phyloP scores from a whole-genome alignment of 306 rosid species.

The Herpetospermum pedunculosum region DNA sequence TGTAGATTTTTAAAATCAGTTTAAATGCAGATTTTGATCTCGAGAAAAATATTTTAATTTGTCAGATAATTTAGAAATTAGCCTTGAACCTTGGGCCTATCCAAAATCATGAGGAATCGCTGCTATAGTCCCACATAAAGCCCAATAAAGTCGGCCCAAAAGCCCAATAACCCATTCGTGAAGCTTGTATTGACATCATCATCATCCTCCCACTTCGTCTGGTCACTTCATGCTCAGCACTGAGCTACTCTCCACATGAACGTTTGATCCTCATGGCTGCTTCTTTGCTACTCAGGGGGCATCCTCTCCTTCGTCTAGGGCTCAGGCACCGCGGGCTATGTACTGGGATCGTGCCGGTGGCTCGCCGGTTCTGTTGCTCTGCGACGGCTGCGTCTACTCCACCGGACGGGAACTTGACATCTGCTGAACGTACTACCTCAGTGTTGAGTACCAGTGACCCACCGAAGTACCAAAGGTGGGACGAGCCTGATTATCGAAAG shows the following conservation, averaged over 20 bases:
- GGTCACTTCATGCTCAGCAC: neutral
- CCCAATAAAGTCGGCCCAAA: neutral
- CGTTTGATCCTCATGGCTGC: slow-evolving; percentile 33
- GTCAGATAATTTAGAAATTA: neutral
- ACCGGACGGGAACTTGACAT: slow-evolving; percentile 18
- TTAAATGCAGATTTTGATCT: no score
- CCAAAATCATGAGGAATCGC: neutral
- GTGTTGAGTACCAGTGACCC: slow-evolving; percentile 18
- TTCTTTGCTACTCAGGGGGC: slow-evolving; percentile 28
- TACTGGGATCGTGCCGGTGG: slow-evolving; percentile 8
- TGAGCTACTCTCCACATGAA: slow-evolving; percentile 1
- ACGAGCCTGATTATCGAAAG: slow-evolving; percentile 43
- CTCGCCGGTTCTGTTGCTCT: slow-evolving; percentile 28
- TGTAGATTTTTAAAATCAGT: no score
- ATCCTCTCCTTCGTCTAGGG: slow-evolving; percentile 32
- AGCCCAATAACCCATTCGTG: neutral
- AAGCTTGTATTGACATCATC: no score
- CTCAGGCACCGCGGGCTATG: slow-evolving; percentile 22
- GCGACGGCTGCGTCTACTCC: slow-evolving; percentile 27
- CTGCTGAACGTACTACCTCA: slow-evolving; percentile 14
- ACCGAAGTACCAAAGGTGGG: slow-evolving; percentile 23
- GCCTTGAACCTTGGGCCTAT: neutral
- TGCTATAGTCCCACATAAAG: neutral
- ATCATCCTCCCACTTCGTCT: no score
- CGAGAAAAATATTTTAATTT: neutral